Conservation (phyloP, 331 rosid species). For the Cydonia oblonga region DNA sequence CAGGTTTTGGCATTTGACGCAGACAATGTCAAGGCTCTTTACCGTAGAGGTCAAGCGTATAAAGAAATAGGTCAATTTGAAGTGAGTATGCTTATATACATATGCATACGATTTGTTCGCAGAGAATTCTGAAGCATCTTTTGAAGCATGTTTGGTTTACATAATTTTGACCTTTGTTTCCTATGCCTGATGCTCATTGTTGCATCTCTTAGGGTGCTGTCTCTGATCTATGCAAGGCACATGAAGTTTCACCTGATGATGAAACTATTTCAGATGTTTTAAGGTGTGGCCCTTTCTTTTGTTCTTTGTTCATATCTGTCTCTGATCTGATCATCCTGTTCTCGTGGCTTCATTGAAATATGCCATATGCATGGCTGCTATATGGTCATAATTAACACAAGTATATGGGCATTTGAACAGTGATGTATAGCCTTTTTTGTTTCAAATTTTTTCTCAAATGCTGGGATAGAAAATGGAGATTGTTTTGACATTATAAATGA, state of each 20-base stretch:
- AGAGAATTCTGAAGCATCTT: background rate
- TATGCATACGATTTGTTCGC: background rate
- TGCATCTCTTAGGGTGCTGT: conserved; percentile 56
- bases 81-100: conserved; percentile 35
- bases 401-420: background rate
- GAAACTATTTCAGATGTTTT: conserved; percentile 60
- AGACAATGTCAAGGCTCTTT: conserved; percentile 83
- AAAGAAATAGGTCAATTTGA: conserved; percentile 62
- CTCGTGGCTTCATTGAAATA: background rate
- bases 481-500: conserved; percentile 3
- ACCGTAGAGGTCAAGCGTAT: conserved; percentile 97
- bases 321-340: background rate
- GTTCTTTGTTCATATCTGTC: background rate
- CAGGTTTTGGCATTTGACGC: conserved; percentile 76
- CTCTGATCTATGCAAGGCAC: conserved; percentile 67
- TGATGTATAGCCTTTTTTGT: background rate
- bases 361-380: background rate
- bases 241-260: conserved; percentile 64
- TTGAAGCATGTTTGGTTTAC: background rate
- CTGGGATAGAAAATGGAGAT: background rate
- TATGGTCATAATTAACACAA: background rate
- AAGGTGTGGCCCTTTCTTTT: conserved; percentile 33
- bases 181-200: conserved; percentile 10
- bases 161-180: background rate
- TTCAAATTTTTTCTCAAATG: background rate